Base-by-base conservation (phyloP, 805 yeast species). In the Zygotorulaspora florentina region DNA sequence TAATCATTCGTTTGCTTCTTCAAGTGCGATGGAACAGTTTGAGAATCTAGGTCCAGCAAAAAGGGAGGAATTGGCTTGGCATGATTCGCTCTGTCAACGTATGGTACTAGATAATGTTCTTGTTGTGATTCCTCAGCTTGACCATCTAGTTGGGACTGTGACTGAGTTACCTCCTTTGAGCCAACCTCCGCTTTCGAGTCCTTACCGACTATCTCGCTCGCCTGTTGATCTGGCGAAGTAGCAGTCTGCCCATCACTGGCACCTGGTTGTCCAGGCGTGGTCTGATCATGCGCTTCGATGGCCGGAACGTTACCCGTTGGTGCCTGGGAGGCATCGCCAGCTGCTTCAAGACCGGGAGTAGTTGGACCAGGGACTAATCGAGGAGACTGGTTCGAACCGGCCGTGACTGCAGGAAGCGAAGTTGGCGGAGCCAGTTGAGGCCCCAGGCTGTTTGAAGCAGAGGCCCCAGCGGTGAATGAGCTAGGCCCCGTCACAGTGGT, bases 1-100 rank as follows among this genome's bases (percentile, higher is more conserved):
- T 87, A 91, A 62, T 87, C 96, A 46, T 79, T 80, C 49, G 81
- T 84, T 61, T 85, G 86, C 65, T 88, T 89, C 67, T 85, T 88
- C 73, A 79, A 79, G 53, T 81, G 82, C 9, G 87, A 80, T 48
- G 85, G 79, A 17, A 89, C 88, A 51, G 79, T 74, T 51, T 80
- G 78, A 29, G 91, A 80, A 64, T 89, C 96, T 61, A 88, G 75
- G 61, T 87, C 95, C 34, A 80, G 69, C 61, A 85, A 75, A 59
- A 84, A 85, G n/a, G 86, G 87, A 10, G 95, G 95, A 49, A 84
- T 81, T 51, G 83, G 87, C 64, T 85, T 85, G 46, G 77, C 76
- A 63, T 83, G 89, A 12, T 62, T 51, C 13, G 74, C 69, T 45
- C 72, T 64, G 48, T 66, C 72, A 18, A 56, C 54, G 23, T 56